Evolutionary conservation across 345 rosid genomes (phyloP).

Genomic region (Eucalyptus guilfoylei): DNA sequence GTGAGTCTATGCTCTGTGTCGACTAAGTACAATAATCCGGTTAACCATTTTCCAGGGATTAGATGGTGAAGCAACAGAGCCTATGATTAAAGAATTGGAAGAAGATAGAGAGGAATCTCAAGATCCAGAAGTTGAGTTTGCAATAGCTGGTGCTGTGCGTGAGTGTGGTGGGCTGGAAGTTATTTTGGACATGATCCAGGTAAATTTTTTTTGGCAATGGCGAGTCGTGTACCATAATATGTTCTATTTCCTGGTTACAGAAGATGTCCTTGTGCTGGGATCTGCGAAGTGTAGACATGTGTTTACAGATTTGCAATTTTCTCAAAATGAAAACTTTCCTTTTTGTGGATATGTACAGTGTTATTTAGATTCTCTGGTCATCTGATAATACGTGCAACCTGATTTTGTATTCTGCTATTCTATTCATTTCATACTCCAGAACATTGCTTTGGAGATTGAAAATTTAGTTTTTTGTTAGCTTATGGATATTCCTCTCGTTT

Average conservation of each 20-base stretch:
- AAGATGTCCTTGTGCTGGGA: background rate
- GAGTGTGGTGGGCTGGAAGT: slow-evolving; percentile 92
- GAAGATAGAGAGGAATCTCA: slow-evolving; percentile 98
- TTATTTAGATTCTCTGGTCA: background rate
- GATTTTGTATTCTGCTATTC: background rate
- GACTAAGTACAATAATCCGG: background rate
- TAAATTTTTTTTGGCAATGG: background rate
- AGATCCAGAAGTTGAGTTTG: slow-evolving; percentile 98
- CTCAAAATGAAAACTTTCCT: background rate
- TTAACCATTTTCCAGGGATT: slow-evolving; percentile 48
- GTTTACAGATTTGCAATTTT: background rate
- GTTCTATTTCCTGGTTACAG: background rate
- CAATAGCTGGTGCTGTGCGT: slow-evolving; percentile 95
- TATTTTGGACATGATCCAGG: slow-evolving; percentile 87
- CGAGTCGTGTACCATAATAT: background rate
- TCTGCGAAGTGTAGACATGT: background rate
- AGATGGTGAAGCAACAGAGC: slow-evolving; percentile 99
- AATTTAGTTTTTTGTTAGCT: background rate
- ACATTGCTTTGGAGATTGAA: background rate
- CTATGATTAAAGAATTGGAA: slow-evolving; percentile 98
- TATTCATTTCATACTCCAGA: background rate
- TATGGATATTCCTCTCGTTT: background rate
- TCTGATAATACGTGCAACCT: background rate
- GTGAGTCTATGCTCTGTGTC: background rate
- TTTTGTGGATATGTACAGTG: background rate